Evolutionary conservation across 208 protist species (phyloP).

Genomic region (Angomonas ambiguus): DNA sequence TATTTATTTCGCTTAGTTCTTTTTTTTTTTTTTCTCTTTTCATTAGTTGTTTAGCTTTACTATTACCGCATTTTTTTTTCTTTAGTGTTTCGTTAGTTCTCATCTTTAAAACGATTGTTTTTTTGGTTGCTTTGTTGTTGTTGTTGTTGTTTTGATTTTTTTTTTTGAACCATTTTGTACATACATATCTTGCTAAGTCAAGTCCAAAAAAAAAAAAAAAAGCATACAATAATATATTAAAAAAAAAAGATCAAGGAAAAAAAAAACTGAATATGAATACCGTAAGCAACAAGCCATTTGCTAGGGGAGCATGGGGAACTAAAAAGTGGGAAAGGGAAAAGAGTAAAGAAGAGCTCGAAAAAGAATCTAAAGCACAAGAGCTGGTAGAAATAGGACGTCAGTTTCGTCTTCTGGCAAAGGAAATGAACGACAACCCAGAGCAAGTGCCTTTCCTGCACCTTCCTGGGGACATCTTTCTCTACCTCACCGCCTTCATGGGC

Average conservation of each 20-base stretch:
- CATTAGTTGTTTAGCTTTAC: neutral
- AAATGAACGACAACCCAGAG: conserved; percentile 13
- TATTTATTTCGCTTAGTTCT: conserved; percentile 3
- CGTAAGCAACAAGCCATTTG: neutral
- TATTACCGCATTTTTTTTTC: neutral
- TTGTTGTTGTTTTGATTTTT: neutral
- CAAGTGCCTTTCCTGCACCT: conserved; percentile 28
- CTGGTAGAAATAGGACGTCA: conserved; percentile 14
- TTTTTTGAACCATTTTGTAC: neutral
- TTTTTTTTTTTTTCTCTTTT: conserved; percentile 22
- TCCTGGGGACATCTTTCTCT: conserved; percentile 40
- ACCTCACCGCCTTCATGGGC: conserved; percentile 31
- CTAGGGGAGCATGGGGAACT: neutral
- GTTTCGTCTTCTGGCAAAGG: conserved; percentile 26
- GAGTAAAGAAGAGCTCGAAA: no score
- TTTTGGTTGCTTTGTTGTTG: neutral
- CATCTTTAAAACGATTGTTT: no score
- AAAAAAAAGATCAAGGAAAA: neutral
- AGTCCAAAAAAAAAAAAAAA: neutral
- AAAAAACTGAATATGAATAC: neutral
- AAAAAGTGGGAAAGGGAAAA: neutral
- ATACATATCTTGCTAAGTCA: neutral
- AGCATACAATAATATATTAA: neutral
- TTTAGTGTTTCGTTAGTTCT: no score
- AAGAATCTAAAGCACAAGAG: neutral